Conservation (phyloP, 2,329 filamentous ascomycete species). For the Thelonectria discophora region DNA sequence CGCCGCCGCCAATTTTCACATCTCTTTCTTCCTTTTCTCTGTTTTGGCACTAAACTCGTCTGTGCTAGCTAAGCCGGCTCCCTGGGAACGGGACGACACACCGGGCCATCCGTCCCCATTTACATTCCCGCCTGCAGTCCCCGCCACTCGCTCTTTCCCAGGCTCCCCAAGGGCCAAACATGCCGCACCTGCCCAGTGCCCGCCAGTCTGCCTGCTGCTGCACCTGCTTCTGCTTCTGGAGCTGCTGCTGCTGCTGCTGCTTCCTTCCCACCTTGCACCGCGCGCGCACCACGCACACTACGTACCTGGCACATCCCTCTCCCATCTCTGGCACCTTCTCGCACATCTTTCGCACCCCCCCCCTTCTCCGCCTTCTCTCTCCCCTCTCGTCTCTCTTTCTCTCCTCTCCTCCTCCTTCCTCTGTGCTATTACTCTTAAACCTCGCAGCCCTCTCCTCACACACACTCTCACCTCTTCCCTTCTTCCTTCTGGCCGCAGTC, state of each 20-base stretch:
- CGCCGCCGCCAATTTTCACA: slow-evolving; percentile 9
- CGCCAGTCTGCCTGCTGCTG: too few species aligned
- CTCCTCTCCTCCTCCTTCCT: slow-evolving; percentile 25
- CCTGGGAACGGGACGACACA: slow-evolving; percentile 52
- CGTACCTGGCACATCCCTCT: slow-evolving; percentile 12
- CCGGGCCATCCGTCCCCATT: slow-evolving; percentile 49
- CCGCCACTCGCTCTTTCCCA: slow-evolving; percentile 41
- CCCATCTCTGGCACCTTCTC: slow-evolving; percentile 18
- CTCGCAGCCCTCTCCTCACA: slow-evolving; percentile 16
- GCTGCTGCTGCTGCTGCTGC: too few species aligned
- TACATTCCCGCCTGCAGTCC: slow-evolving; percentile 48
- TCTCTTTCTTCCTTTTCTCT: slow-evolving; percentile 13
- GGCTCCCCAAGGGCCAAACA: too few species aligned
- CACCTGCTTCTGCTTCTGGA: too few species aligned
- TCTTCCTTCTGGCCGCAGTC: slow-evolving; percentile 12
- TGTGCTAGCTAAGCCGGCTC: slow-evolving; percentile 44
- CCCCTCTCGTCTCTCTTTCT: slow-evolving; percentile 1
- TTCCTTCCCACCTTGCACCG: too few species aligned
- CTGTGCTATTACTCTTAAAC: slow-evolving; percentile 7
- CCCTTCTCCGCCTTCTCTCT: slow-evolving; percentile 10
- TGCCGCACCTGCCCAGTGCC: too few species aligned
- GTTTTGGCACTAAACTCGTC: slow-evolving; percentile 27
- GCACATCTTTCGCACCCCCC: slow-evolving; percentile 25
- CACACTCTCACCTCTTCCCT: slow-evolving; percentile 13
- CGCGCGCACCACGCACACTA: slow-evolving; percentile 19